Evolutionary conservation across 1,284 basidiomycete species (phyloP), one percentile per base, ranked within the genome.

Genomic region (Lentinula novae-zelandiae): DNA sequence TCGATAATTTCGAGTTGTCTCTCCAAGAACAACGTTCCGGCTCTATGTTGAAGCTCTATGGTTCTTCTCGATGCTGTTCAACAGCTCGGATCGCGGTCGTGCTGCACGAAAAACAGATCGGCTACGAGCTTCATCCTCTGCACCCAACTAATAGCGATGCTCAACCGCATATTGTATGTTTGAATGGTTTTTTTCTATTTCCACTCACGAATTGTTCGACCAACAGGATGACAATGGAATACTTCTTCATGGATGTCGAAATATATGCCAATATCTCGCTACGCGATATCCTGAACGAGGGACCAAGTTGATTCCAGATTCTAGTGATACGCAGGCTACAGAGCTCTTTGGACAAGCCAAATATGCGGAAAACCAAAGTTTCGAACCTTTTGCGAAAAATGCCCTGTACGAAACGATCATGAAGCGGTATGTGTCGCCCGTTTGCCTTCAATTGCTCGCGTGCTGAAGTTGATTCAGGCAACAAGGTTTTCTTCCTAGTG

Each of bases 201-300:
- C 42, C 12, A 33, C 38, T 52, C 27, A 39, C 38, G 15, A 34
- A 34, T 20, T 9, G 33, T 20, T 27, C 13, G 10, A 27, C 27
- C 39, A 2, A 40, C 55, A 70, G 68, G 62, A 65, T 38, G 77
- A 79, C 57, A 74, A 77, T 50, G 78, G 77, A 4, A 74, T 79
- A 62, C 67, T 75, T 27, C 62, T 80, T 33, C 78, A 70, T 65
- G 80, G 85, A 66, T 79, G 76, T n/a, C 77, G 83, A 40, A 82
- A 83, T 0, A 85, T 85, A 52, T 64, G 63, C 8, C 75, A 76
- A 8, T 81, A 81, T 67, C 70, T 81, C 42, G 73, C 68, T 9
- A 70, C 71, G 39, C 80, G 81, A 67, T 81, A 78, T 60, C 64
- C 71, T 22, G 50, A 67, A 22, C 70, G 71, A 42, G 76, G 75